phyloP scores from a whole-genome alignment of 768 basidiomycete genomes.

The Cystofilobasidium capitatum region DNA sequence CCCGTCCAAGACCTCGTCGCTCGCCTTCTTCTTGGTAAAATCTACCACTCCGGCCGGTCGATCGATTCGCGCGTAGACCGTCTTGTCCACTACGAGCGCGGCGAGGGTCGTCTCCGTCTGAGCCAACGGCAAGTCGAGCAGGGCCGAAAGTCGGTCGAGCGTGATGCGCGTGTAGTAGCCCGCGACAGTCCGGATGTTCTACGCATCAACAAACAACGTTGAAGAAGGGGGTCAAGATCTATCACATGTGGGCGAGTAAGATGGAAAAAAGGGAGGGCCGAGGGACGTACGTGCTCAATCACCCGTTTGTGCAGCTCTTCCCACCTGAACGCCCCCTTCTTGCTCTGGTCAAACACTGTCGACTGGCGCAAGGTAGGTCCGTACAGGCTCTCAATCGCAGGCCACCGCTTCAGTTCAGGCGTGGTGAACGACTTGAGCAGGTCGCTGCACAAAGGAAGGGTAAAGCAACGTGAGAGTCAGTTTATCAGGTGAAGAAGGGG shows the following conservation, averaged over 20 bases:
- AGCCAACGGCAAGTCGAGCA: conserved; percentile 72
- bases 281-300: conserved; percentile 75
- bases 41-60: conserved; percentile 79
- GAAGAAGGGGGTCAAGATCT: background rate
- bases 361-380: conserved; percentile 72
- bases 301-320: conserved; percentile 91
- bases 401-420: conserved; percentile 66
- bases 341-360: conserved; percentile 55
- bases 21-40: conserved; percentile 69
- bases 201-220: background rate
- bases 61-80: conserved; percentile 88
- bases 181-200: conserved; percentile 94
- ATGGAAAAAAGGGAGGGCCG: background rate
- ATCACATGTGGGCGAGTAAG: background rate
- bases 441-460: conserved; percentile 36
- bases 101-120: conserved; percentile 83
- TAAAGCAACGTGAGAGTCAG: conserved; percentile 85
- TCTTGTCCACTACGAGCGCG: conserved; percentile 79
- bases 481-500: conserved; percentile 52
- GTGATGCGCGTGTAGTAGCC: conserved; percentile 92
- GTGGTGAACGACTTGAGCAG: conserved; percentile 41
- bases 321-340: conserved; percentile 59
- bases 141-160: conserved; percentile 64
- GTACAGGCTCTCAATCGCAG: conserved; percentile 78
- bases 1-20: conserved; percentile 92